Conservation (phyloP, 2,329 filamentous ascomycete genomes). For the Cercospora janseana region DNA sequence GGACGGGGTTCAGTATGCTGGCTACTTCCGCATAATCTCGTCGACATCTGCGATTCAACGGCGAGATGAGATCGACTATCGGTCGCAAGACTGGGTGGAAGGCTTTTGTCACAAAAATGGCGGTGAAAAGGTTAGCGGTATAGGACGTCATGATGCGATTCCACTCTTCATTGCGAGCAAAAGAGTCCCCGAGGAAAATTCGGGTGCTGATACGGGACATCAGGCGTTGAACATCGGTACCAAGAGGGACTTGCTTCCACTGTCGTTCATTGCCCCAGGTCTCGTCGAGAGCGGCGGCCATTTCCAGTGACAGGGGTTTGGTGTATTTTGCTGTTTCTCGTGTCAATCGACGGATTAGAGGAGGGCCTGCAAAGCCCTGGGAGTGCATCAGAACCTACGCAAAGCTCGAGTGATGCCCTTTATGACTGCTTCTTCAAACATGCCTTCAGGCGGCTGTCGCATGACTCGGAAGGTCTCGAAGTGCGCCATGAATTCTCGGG, state of each 20-base stretch:
- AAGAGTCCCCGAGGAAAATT: conserved; percentile 42
- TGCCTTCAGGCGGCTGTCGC: neutral
- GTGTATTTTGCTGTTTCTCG: conserved; percentile 1
- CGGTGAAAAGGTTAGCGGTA: conserved; percentile 40
- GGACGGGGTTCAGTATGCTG: conserved; percentile 38
- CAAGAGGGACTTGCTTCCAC: conserved; percentile 24
- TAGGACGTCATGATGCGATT: conserved; percentile 39
- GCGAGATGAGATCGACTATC: conserved; percentile 38
- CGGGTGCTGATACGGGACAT: conserved; percentile 43
- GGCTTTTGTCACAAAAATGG: conserved; percentile 36
- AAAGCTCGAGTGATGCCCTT: conserved; percentile 19
- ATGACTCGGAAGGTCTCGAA: conserved; percentile 17
- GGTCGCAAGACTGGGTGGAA: conserved; percentile 39
- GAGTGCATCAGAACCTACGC: neutral
- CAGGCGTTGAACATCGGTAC: conserved; percentile 35
- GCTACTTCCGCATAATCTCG: conserved; percentile 35
- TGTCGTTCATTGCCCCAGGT: conserved; percentile 12
- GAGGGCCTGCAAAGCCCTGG: neutral
- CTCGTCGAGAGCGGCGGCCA: neutral
- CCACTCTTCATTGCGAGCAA: conserved; percentile 44
- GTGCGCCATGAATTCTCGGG: neutral
- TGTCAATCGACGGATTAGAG: conserved; percentile 9
- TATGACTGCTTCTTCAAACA: conserved; percentile 21
- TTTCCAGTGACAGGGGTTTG: conserved; percentile 8
- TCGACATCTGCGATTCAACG: conserved; percentile 37